These are phyloP conservation scores for Chenopodium formosanum DNA, from an alignment of 148 eudicot species.

Conservation along the genomic window DNA sequence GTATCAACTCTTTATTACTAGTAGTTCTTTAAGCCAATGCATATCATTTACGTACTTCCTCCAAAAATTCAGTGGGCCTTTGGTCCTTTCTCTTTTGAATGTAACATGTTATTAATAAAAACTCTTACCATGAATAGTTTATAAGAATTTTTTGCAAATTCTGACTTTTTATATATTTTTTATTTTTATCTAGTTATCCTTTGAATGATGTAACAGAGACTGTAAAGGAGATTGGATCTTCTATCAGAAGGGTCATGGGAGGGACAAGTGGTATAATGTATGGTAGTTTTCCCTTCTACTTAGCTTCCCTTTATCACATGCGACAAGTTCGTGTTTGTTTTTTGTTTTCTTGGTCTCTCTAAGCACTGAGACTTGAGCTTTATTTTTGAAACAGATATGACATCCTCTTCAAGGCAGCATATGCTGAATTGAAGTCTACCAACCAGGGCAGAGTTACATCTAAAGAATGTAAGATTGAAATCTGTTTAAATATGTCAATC, in stretches of 20 bases:
- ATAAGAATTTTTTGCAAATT: neutral
- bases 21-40: neutral
- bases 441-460: constrained; percentile 41
- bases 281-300: constrained; percentile 10
- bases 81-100: neutral
- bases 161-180: neutral
- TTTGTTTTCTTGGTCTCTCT: neutral
- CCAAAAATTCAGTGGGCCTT: neutral
- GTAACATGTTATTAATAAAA: too few relatives aligned
- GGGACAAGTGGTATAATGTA: constrained; percentile 98
- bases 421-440: constrained; percentile 60
- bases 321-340: neutral
- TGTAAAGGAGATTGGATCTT: constrained; percentile 67
- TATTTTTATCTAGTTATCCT: constrained; percentile 61
- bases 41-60: neutral
- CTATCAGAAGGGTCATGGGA: constrained; percentile 94
- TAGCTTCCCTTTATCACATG: neutral
- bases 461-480: constrained; percentile 48
- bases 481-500: constrained; percentile 2
- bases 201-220: constrained; percentile 91
- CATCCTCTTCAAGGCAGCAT: constrained; percentile 86
- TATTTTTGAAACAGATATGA: constrained; percentile 55
- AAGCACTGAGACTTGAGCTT: neutral
- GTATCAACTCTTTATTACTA: too few relatives aligned
- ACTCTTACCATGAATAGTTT: neutral